These are phyloP conservation scores for Kalanchoe fedtschenkoi DNA, from an alignment of 164 flowering plant genomes.

Conservation along the genomic window DNA sequence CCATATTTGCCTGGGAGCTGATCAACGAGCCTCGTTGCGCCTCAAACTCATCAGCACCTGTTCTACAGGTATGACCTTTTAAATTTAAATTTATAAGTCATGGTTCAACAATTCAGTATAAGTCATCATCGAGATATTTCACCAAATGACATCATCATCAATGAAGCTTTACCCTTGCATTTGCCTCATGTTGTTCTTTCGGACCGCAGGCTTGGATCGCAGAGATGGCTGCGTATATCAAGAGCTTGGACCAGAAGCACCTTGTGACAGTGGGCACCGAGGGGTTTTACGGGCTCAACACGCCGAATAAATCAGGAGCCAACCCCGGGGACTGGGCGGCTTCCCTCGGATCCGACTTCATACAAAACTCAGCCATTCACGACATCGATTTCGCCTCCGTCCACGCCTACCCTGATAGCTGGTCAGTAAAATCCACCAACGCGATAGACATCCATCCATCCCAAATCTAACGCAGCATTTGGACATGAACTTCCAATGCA, in stretches of 20 bases:
- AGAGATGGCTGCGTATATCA: conserved; percentile 51
- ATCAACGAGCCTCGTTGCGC: conserved; percentile 59
- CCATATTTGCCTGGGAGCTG: conserved; percentile 69
- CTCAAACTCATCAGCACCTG: conserved; percentile 35
- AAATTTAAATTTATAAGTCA: too few species aligned
- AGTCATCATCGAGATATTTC: too few species aligned
- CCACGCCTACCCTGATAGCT: conserved; percentile 61
- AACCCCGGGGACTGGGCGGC: conserved; percentile 65
- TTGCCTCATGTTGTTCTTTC: background rate
- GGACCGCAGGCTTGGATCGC: conserved; percentile 38
- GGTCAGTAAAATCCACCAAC: conserved; percentile 27
- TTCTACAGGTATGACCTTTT: conserved; percentile 61
- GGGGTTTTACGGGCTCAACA: conserved; percentile 45
- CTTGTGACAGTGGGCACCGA: conserved; percentile 58
- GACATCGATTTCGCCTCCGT: conserved; percentile 60
- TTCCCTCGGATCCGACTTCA: conserved; percentile 51
- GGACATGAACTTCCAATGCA: conserved; percentile 11
- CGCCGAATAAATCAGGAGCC: conserved; percentile 19
- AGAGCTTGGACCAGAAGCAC: conserved; percentile 46
- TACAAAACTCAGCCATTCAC: conserved; percentile 38
- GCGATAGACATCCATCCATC: background rate
- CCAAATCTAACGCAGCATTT: background rate
- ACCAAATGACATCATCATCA: background rate
- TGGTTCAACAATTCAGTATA: too few species aligned
- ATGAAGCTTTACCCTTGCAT: background rate